phyloP scores from a whole-genome alignment of 2,329 filamentous ascomycete genomes.

The Pestalotiopsis sp. region DNA sequence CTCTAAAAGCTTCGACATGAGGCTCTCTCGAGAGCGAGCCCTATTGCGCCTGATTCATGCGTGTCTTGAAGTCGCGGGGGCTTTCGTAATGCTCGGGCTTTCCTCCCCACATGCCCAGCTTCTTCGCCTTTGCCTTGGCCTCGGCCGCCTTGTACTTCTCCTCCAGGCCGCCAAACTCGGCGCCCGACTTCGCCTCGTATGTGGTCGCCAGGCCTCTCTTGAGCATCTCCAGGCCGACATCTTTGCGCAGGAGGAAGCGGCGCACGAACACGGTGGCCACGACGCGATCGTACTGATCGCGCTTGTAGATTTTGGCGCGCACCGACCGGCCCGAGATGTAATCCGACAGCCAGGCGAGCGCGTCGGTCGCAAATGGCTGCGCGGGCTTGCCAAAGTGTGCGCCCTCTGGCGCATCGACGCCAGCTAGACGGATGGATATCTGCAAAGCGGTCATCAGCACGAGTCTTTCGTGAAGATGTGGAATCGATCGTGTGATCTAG shows the following conservation, averaged over 20 bases:
- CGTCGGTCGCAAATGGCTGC: conserved; percentile 82
- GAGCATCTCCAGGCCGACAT: conserved; percentile 90
- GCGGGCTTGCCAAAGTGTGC: conserved; percentile 88
- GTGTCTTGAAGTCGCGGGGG: conserved; percentile 82
- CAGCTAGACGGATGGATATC: conserved; percentile 88
- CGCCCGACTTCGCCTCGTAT: conserved; percentile 89
- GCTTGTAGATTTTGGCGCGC: conserved; percentile 77
- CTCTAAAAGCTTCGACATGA: neutral
- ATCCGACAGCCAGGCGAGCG: conserved; percentile 74
- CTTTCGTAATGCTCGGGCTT: conserved; percentile 69
- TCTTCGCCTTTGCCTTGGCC: conserved; percentile 62
- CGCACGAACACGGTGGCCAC: conserved; percentile 83
- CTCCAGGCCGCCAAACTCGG: conserved; percentile 78
- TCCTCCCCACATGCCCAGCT: conserved; percentile 74
- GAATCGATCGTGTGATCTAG: neutral
- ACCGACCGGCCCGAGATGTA: conserved; percentile 74
- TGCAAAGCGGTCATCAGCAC: conserved; percentile 33
- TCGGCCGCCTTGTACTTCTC: conserved; percentile 66
- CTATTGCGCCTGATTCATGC: conserved; percentile 35
- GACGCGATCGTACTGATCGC: conserved; percentile 90
- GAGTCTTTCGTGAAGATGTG: neutral
- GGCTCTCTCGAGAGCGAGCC: neutral
- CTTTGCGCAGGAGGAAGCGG: conserved; percentile 65
- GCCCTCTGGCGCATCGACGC: conserved; percentile 88
- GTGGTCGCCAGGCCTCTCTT: conserved; percentile 81